Evolutionary conservation across 495 filamentous ascomycete species (phyloP), one percentile per base, ranked within the genome.

Genomic region (Staphylotrichum longicolle): DNA sequence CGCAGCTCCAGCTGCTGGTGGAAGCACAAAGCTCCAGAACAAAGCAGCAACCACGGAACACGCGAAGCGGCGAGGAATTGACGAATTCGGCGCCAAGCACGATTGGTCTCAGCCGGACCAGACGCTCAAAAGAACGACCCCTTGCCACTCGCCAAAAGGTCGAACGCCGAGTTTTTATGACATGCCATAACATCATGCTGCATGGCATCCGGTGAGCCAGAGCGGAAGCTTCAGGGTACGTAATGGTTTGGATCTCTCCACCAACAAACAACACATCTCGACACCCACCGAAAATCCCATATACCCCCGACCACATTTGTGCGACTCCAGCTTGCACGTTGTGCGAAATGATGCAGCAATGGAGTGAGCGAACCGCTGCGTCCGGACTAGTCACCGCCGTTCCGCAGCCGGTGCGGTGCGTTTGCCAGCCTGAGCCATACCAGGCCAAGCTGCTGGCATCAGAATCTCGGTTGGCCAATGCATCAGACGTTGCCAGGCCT

Each of bases 111-210:
- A 32, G 30, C 48, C 34, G 33, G 8, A 27, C 20, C 20, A 27
- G 20, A 27, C 20, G 20, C 20, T 27, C 20, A 30, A 41, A 41
- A 20, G 6, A 34, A 39, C 51, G 3, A 32, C 41, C 55, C 44
- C 32, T 64, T 60, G 56, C 42, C 53, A 54, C 44, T 37, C 37
- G 30, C 37, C 42, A 7, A 33, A 50, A 49, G 37, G 14, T 35
- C 33, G 51, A 54, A 52, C 32, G 27, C 63, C 71, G 68, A 73
- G 54, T 71, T 74, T 71, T 58, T 64, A 71, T 74, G 70, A 72
- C 72, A 74, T 57, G 57, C 52, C 65, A 66, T 69, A 70, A 74
- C 68, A 70, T 68, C 66, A 66, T 41, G 49, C n/a, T 48, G 51
- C 46, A 57, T 41, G 27, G 54, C 34, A n/a, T 35, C 34, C 54